Conservation (phyloP, 2,329 filamentous ascomycete species). For the Ceratocystis harringtonii region DNA sequence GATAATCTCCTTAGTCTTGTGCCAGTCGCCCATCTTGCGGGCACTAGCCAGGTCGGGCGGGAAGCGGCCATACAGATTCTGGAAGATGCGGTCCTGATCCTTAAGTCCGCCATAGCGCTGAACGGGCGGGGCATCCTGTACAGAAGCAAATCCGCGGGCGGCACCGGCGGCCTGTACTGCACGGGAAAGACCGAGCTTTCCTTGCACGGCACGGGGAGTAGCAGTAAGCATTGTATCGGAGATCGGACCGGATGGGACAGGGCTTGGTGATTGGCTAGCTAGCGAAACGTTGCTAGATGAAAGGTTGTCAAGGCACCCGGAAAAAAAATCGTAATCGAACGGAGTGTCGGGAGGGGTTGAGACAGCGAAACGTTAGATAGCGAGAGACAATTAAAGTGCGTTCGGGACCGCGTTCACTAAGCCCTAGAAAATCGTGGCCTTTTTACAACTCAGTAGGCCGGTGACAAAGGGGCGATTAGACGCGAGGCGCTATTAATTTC, state of each 20-base stretch:
- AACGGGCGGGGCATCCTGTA: conserved; percentile 48
- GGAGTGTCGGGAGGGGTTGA: background rate
- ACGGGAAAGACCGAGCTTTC: conserved; percentile 22
- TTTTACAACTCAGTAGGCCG: background rate
- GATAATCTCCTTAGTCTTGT: conserved; percentile 98
- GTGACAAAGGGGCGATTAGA: background rate
- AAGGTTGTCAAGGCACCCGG: background rate
- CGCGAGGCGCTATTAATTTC: background rate
- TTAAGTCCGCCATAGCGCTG: conserved; percentile 74
- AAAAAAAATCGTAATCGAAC: background rate
- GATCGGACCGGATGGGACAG: conserved; percentile 22
- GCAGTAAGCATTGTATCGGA: conserved; percentile 30
- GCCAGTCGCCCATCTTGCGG: conserved; percentile 97
- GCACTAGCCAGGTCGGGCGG: conserved; percentile 83
- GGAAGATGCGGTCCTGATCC: conserved; percentile 98
- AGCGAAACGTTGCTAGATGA: background rate
- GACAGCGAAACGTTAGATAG: too few relatives aligned
- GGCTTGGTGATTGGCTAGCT: conserved; percentile 18
- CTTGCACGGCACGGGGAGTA: conserved; percentile 29
- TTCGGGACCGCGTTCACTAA: background rate
- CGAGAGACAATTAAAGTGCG: background rate
- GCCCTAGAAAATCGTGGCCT: background rate
- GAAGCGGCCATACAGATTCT: conserved; percentile 92
- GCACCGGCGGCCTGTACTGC: conserved; percentile 28
- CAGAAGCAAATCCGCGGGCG: conserved; percentile 62